phyloP scores from a whole-genome alignment of 1,284 basidiomycete genomes.

The Ganoderma sinense region DNA sequence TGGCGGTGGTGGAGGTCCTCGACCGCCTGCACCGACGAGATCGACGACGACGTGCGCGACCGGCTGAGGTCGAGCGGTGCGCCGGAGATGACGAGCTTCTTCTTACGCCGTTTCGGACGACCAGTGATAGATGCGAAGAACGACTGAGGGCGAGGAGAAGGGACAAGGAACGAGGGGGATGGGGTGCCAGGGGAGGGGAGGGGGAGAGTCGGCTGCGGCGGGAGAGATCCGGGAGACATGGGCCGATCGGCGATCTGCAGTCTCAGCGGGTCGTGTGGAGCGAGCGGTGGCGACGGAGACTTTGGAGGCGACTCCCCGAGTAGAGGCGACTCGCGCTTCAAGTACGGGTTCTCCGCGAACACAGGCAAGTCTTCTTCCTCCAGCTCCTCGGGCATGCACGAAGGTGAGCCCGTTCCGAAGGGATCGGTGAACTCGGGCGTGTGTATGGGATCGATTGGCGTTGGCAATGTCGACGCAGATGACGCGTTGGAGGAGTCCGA shows the following conservation, averaged over 20 bases:
- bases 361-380: slow-evolving; percentile 20
- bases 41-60: slow-evolving; percentile 21
- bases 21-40: not conserved
- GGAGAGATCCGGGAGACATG: slow-evolving; percentile 29
- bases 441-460: slow-evolving; percentile 31
- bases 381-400: slow-evolving; percentile 25
- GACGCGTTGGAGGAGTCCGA: slow-evolving; percentile 33
- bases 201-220: slow-evolving; percentile 38
- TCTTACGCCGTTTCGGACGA: slow-evolving; percentile 33
- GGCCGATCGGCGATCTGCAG: slow-evolving; percentile 24
- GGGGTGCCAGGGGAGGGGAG: slow-evolving; percentile 38
- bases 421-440: slow-evolving; percentile 23
- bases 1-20: slow-evolving; percentile 26
- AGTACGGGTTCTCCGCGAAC: slow-evolving; percentile 32
- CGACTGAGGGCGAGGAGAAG: slow-evolving; percentile 32
- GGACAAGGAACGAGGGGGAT: slow-evolving; percentile 38
- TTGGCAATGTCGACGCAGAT: slow-evolving; percentile 34
- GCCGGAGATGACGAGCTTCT: slow-evolving; percentile 40
- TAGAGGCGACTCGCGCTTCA: slow-evolving; percentile 30
- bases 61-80: slow-evolving; percentile 23
- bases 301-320: slow-evolving; percentile 12
- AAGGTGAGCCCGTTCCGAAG: slow-evolving; percentile 24
- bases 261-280: slow-evolving; percentile 14
- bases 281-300: slow-evolving; percentile 18
- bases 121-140: slow-evolving; percentile 36